Percentiles rank a stretch among this genome's conserved stretches.
These are phyloP conservation scores for Rhamnella rubrinervis DNA, from an alignment of 331 rosid genomes.

Conservation along the genomic window DNA sequence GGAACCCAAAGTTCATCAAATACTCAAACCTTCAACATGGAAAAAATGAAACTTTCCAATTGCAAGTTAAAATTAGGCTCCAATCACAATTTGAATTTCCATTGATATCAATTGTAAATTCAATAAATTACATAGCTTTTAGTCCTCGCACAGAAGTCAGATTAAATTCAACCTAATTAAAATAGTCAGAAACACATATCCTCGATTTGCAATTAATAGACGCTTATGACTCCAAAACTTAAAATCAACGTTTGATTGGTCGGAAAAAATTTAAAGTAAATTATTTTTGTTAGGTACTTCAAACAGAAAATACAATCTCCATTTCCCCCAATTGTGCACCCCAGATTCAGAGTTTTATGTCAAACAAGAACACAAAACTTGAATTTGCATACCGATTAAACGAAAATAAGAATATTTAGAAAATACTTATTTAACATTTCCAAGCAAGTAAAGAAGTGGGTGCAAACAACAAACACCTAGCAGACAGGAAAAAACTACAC, in stretches of 20 bases:
- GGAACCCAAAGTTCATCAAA: slow-evolving; percentile 20
- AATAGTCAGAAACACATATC: not conserved
- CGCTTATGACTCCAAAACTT: not conserved
- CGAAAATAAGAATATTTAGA: too few species aligned
- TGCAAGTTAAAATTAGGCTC: not conserved
- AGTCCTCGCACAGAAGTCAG: not conserved
- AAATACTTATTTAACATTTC: too few species aligned
- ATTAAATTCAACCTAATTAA: not conserved
- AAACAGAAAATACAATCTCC: too few species aligned
- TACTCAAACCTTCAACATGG: slow-evolving; percentile 4
- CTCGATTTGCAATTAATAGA: not conserved
- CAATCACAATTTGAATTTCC: not conserved
- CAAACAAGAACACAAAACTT: too few species aligned
- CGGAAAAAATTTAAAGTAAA: too few species aligned
- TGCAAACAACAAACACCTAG: too few species aligned
- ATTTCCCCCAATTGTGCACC: too few species aligned
- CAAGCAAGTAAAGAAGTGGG: too few species aligned
- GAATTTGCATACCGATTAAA: too few species aligned
- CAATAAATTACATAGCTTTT: not conserved
- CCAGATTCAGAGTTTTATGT: too few species aligned
- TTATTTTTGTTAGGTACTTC: too few species aligned
- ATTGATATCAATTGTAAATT: not conserved
- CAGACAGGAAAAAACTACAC: slow-evolving; percentile 11
- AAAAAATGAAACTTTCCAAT: slow-evolving; percentile 4
- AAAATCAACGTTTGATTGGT: too few species aligned